Evolutionary conservation across 768 basidiomycete species (phyloP).

Genomic region (Daedaleopsis nitida): DNA sequence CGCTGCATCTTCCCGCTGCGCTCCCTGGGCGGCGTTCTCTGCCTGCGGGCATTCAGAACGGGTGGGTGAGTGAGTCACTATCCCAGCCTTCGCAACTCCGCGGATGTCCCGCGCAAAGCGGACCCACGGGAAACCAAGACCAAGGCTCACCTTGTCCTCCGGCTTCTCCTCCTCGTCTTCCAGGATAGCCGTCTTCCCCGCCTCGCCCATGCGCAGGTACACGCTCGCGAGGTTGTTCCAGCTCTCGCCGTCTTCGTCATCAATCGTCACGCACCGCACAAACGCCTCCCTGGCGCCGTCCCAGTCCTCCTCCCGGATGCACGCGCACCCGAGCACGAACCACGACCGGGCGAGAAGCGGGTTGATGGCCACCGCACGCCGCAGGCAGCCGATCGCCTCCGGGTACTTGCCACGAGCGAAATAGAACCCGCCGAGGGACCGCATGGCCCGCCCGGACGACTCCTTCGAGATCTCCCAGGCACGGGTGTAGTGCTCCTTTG

Average conservation of each 20-base stretch:
- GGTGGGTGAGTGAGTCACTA: slow-evolving; percentile 3
- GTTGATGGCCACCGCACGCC: slow-evolving; percentile 82
- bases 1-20: slow-evolving; percentile 17
- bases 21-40: slow-evolving; percentile 8
- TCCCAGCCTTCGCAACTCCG: neutral
- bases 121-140: neutral
- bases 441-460: slow-evolving; percentile 88
- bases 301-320: slow-evolving; percentile 83
- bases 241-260: slow-evolving; percentile 96
- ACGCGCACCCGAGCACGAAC: slow-evolving; percentile 96
- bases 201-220: slow-evolving; percentile 79
- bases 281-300: slow-evolving; percentile 82
- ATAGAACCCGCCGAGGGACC: slow-evolving; percentile 84
- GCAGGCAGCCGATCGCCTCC: slow-evolving; percentile 66
- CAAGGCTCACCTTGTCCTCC: slow-evolving; percentile 25
- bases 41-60: slow-evolving; percentile 1
- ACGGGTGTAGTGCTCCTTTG: slow-evolving; percentile 71
- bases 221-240: slow-evolving; percentile 98
- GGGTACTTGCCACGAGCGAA: slow-evolving; percentile 68
- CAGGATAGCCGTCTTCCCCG: slow-evolving; percentile 29
- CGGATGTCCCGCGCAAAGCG: neutral
- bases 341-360: slow-evolving; percentile 86
- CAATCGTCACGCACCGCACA: slow-evolving; percentile 81
- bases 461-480: slow-evolving; percentile 84
- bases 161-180: slow-evolving; percentile 27